phyloP scores from a whole-genome alignment of 352 stramenopile genomes.

The Globisporangium spinosum region DNA sequence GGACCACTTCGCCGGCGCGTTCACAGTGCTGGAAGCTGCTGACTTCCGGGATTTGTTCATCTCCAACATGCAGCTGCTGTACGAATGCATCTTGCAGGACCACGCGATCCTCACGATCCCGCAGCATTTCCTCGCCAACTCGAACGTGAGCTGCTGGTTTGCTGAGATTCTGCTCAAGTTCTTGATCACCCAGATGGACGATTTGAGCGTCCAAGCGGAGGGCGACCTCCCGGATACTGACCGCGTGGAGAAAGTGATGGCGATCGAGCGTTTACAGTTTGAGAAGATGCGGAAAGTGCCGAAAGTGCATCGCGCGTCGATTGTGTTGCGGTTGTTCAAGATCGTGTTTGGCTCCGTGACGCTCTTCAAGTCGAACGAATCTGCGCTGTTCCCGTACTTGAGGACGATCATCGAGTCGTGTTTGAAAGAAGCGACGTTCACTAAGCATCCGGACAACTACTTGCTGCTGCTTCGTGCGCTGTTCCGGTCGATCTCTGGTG shows the following conservation, averaged over 20 bases:
- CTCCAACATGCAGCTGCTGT: constrained; percentile 87
- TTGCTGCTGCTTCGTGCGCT: constrained; percentile 91
- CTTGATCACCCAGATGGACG: constrained; percentile 92
- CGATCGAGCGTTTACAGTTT: constrained; percentile 69
- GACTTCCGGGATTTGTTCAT: constrained; percentile 92
- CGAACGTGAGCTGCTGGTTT: constrained; percentile 93
- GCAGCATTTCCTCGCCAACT: constrained; percentile 93
- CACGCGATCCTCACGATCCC: constrained; percentile 92
- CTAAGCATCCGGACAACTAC: constrained; percentile 92
- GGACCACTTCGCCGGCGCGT: constrained; percentile 95
- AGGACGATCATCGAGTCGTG: constrained; percentile 92
- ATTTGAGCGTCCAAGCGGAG: constrained; percentile 83
- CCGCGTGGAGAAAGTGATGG: constrained; percentile 69
- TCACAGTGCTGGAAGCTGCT: constrained; percentile 94
- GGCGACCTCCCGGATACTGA: constrained; percentile 75
- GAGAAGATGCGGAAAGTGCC: constrained; percentile 74
- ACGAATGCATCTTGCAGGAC: constrained; percentile 93
- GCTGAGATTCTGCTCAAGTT: constrained; percentile 94
- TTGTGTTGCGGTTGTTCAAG: constrained; percentile 92
- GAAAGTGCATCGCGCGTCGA: constrained; percentile 74
- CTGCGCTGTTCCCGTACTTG: constrained; percentile 91
- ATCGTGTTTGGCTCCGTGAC: constrained; percentile 95
- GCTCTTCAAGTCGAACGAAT: constrained; percentile 96
- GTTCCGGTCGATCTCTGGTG: constrained; percentile 95
- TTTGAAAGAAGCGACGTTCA: constrained; percentile 88